Conservation (phyloP, 2,329 filamentous ascomycete genomes). For the Teratosphaeria nubilosa region DNA sequence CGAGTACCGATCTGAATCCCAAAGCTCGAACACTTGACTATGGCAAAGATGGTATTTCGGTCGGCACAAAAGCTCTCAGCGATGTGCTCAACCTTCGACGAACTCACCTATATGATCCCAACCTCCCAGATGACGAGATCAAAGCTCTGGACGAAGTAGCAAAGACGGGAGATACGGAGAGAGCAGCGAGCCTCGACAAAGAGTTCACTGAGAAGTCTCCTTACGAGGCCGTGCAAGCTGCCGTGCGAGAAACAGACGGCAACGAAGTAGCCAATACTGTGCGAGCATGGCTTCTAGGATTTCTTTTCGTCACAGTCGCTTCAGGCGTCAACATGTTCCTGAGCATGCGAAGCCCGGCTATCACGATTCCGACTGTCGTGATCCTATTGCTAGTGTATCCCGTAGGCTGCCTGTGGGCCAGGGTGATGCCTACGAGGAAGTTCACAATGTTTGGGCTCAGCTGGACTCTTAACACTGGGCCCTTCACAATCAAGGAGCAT, state of each 20-base stretch:
- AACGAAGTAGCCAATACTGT: conserved; percentile 29
- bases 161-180: conserved; percentile 7
- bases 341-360: conserved; percentile 79
- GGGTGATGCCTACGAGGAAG: conserved; percentile 45
- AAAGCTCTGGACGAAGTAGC: conserved; percentile 8
- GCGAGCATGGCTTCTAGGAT: conserved; percentile 31
- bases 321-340: conserved; percentile 64
- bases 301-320: conserved; percentile 35
- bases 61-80: conserved; percentile 7
- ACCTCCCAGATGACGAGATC: conserved; percentile 10
- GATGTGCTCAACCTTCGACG: conserved; percentile 7
- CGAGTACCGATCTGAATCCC: neutral
- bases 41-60: neutral
- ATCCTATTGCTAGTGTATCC: conserved; percentile 76
- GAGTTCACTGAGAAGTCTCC: conserved; percentile 8
- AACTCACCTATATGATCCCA: conserved; percentile 10
- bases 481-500: conserved; percentile 49
- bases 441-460: conserved; percentile 40
- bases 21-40: neutral
- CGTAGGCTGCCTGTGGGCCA: conserved; percentile 70
- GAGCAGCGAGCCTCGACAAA: conserved; percentile 6
- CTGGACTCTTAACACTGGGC: conserved; percentile 27
- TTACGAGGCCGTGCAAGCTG: conserved; percentile 27
- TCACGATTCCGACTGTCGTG: conserved; percentile 82
- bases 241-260: conserved; percentile 38